Conservation (phyloP, 257 asterid species). For the Lithospermum erythrorhizon region DNA sequence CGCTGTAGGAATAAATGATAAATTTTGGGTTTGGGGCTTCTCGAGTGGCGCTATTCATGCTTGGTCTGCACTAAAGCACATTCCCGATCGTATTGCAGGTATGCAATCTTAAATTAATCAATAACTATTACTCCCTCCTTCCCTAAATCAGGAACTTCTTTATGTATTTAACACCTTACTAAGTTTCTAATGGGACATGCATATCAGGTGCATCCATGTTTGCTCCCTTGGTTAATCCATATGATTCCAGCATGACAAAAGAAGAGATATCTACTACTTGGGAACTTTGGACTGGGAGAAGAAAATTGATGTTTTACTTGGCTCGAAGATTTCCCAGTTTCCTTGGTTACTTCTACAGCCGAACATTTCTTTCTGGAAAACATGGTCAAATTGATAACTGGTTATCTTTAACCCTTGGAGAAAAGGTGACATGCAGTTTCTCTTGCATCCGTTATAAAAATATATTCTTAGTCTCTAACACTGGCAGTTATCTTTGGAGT, state of each 20-base stretch:
- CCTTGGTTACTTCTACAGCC: constrained; percentile 47
- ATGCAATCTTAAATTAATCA: not conserved
- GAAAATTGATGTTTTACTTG: constrained; percentile 38
- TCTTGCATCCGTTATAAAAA: not conserved
- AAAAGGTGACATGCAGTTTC: constrained; percentile 31
- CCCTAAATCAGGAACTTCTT: not conserved
- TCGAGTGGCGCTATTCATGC: constrained; percentile 73
- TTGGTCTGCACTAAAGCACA: constrained; percentile 79
- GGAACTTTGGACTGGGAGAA: constrained; percentile 56
- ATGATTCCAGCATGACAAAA: constrained; percentile 63
- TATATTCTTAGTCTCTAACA: not conserved
- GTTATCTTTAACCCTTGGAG: constrained; percentile 54
- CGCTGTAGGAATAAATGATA: constrained; percentile 42
- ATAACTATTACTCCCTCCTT: too few species aligned
- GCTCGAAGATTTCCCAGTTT: constrained; percentile 66
- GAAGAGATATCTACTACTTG: constrained; percentile 61
- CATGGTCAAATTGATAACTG: constrained; percentile 64
- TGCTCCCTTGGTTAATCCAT: constrained; percentile 72
- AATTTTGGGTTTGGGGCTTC: constrained; percentile 76
- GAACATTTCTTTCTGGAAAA: constrained; percentile 65
- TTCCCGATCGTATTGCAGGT: constrained; percentile 70
- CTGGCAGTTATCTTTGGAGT: not conserved
- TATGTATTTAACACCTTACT: not conserved
- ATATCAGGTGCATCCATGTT: constrained; percentile 69
- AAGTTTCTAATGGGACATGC: not conserved